Base-by-base conservation (phyloP, 805 yeast species). In the Torulaspora franciscae region DNA sequence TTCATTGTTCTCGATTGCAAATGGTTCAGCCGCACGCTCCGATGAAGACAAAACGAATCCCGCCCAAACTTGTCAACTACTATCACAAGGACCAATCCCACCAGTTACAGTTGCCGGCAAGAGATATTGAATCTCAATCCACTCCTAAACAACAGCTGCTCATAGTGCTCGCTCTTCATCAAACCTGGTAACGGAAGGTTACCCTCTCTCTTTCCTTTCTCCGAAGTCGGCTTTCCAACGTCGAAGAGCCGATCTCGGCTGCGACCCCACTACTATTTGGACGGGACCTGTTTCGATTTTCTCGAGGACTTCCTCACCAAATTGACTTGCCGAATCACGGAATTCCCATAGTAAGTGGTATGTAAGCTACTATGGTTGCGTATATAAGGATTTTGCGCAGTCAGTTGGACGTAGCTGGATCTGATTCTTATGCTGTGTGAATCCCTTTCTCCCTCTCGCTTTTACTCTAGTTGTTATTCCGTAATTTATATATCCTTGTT, bases 251-350 rank as follows among this genome's bases (percentile, higher is more conserved):
- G 37, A 23, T 23, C 27, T 33, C 37, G 37, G 37, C 25, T 25
- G 25, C 37, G 37, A 33, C 14, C 26, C 37, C 13, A 24, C 23
- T 14, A 6, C 19, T 19, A 5, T 30, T 30, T 10, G 19, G 17
- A 9, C 33, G 19, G 14, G 19, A 6, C n/a, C 25, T 22, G 13
- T 13, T 6, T 11, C 30, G 14, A 30, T 6, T 30, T 30, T 30
- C 33, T 30, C 33, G 33, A 30, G 33, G 8, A 13, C 15, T 15
- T 19, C 19, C 33, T 19, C 13, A 30, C 22, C 30, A 27, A 27
- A 27, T 10, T 11, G 30, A 37, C 28, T 34, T 14, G 32, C 42
- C 34, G 33, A 38, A 28, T 14, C 42, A 25, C 32, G 34, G 33
- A 14, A 14, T 30, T 30, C 33, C 33, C 33, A 30, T 30, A 30